These are phyloP conservation scores for Microsporum ferrugineum DNA, from an alignment of 2,329 filamentous ascomycete species.

Conservation along the genomic window DNA sequence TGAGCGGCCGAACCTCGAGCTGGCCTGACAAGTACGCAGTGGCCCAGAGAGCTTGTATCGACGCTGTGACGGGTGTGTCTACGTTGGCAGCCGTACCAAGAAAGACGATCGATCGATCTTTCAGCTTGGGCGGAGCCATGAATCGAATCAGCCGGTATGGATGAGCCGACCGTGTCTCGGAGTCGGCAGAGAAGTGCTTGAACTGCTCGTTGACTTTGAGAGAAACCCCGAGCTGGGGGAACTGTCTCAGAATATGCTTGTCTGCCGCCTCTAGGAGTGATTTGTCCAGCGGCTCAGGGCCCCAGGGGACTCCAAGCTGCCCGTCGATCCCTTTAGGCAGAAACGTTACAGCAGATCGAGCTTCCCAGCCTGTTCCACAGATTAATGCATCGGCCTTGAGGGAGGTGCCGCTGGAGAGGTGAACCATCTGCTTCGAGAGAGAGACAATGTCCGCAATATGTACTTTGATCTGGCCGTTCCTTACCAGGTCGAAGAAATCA, in stretches of 20 bases:
- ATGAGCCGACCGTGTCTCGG: constrained; percentile 8
- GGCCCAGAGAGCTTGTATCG: constrained; percentile 49
- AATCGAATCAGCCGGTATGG: constrained; percentile 38
- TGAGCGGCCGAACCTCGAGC: constrained; percentile 26
- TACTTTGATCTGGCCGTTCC: constrained; percentile 43
- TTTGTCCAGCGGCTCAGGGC: constrained; percentile 24
- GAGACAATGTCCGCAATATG: constrained; percentile 44
- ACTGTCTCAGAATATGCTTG: constrained; percentile 36
- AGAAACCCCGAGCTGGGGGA: constrained; percentile 37
- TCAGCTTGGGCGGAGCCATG: constrained; percentile 35
- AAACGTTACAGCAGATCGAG: constrained; percentile 40
- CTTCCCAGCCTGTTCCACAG: constrained; percentile 48
- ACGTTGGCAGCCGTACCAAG: constrained; percentile 35
- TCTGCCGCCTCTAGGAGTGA: constrained; percentile 33
- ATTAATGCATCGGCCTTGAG: constrained; percentile 43
- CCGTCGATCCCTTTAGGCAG: constrained; percentile 32
- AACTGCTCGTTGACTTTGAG: constrained; percentile 19
- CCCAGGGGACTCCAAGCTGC: constrained; percentile 38
- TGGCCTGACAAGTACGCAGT: constrained; percentile 50
- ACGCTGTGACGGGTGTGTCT: constrained; percentile 27
- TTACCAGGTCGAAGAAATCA: constrained; percentile 47
- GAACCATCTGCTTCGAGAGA: constrained; percentile 36
- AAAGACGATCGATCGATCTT: constrained; percentile 39
- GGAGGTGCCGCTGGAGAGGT: constrained; percentile 37
- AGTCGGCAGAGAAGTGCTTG: constrained; percentile 14